phyloP scores from a whole-genome alignment of 192 early-diverging fungal species.

The Entomortierella lignicola region DNA sequence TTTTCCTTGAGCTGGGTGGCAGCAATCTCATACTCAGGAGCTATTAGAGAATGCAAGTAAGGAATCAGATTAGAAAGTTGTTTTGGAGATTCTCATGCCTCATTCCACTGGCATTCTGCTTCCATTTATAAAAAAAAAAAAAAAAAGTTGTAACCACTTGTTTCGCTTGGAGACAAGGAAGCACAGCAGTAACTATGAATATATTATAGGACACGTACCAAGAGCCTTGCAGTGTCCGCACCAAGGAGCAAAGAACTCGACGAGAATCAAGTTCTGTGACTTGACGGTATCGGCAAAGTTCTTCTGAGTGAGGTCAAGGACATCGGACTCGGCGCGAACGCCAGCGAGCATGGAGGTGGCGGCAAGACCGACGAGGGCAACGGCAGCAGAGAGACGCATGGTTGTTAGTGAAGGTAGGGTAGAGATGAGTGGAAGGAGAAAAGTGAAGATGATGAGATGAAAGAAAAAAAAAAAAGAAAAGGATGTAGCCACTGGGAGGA shows the following conservation, averaged over 20 bases:
- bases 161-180: background rate
- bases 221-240: slow-evolving; percentile 97
- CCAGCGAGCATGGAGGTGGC: slow-evolving; percentile 49
- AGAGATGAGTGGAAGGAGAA: background rate
- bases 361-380: slow-evolving; percentile 48
- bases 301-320: slow-evolving; percentile 63
- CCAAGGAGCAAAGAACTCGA: slow-evolving; percentile 98
- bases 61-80: background rate
- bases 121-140: too few species aligned
- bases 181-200: too few species aligned
- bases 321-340: slow-evolving; percentile 60
- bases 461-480: background rate
- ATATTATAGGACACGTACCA: slow-evolving; percentile 52
- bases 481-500: background rate
- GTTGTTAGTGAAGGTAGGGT: background rate
- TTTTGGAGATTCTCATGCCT: background rate
- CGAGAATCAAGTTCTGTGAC: slow-evolving; percentile 77
- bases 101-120: too few species aligned
- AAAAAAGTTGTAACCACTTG: background rate
- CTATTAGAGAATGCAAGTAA: slow-evolving; percentile 55
- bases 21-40: slow-evolving; percentile 94
- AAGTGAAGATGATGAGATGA: slow-evolving; percentile 10
- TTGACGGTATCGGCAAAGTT: slow-evolving; percentile 74
- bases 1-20: slow-evolving; percentile 86
- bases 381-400: slow-evolving; percentile 54